A percentile compares a stretch with the other conserved stretches of the same genome.
These are phyloP conservation scores for Magnolia sinica DNA, from an alignment of 164 flowering plant genomes.

Conservation along the genomic window DNA sequence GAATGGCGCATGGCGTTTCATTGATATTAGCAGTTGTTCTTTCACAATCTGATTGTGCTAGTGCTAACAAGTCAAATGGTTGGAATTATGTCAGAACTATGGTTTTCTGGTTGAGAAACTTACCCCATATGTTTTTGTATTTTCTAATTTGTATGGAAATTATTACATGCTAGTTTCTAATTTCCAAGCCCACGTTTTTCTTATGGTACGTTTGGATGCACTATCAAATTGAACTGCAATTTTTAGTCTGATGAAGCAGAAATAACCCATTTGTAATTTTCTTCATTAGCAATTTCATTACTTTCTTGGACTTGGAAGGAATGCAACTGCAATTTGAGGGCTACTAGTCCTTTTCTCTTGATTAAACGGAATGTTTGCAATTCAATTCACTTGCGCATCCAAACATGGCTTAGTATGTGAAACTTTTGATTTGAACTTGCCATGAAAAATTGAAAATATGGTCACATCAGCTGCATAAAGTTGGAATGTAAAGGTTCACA, in stretches of 20 bases:
- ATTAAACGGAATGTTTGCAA: not conserved
- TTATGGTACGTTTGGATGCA: not conserved
- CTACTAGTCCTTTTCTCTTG: not conserved
- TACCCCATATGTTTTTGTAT: not conserved
- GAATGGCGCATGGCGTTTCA: not conserved
- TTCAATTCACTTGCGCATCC: not conserved
- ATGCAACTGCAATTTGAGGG: not conserved
- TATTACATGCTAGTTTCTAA: not conserved
- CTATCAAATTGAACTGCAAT: too few species aligned
- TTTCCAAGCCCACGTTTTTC: not conserved
- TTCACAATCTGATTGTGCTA: not conserved
- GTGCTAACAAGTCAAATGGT: not conserved
- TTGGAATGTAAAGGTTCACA: not conserved
- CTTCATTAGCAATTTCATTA: not conserved
- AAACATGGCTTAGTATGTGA: too few species aligned
- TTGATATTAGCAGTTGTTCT: not conserved
- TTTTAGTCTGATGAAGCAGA: not conserved
- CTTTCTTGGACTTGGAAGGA: not conserved
- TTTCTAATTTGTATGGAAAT: not conserved
- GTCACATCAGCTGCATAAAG: not conserved
- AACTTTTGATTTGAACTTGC: not conserved
- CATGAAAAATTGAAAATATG: not conserved
- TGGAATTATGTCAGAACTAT: not conserved
- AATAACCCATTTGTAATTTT: not conserved
- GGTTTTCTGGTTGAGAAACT: not conserved